These are phyloP conservation scores for Exophiala mesophila DNA, from an alignment of 2,329 filamentous ascomycete genomes.

Conservation along the genomic window DNA sequence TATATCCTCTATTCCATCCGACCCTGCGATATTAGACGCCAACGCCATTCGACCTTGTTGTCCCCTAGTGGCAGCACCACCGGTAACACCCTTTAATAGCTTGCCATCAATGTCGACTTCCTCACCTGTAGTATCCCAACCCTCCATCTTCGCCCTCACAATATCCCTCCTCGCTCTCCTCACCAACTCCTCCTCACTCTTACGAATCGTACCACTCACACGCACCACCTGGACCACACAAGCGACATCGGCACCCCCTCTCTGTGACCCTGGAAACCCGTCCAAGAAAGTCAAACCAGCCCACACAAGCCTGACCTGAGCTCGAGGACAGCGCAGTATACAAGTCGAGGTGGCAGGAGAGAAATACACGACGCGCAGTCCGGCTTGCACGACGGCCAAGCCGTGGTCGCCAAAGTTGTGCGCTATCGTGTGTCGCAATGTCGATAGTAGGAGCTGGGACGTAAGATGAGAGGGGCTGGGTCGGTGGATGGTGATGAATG, in stretches of 20 bases:
- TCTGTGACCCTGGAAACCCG: conserved; percentile 48
- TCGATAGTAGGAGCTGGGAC: conserved; percentile 44
- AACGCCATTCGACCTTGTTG: no score
- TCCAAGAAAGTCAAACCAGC: conserved; percentile 78
- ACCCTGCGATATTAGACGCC: neutral
- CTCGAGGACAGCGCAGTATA: conserved; percentile 77
- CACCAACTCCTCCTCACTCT: conserved; percentile 85
- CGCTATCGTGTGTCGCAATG: conserved; percentile 64
- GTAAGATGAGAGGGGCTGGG: conserved; percentile 71
- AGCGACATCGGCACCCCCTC: conserved; percentile 31
- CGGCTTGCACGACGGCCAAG: conserved; percentile 38
- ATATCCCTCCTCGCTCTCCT: conserved; percentile 68
- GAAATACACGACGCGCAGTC: conserved; percentile 74
- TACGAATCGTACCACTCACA: conserved; percentile 88
- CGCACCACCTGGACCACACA: conserved; percentile 81
- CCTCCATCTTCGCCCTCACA: conserved; percentile 35
- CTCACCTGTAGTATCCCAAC: conserved; percentile 1
- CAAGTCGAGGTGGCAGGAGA: conserved; percentile 90
- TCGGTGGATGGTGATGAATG: conserved; percentile 67
- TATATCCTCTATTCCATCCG: neutral
- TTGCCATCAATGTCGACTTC: no score
- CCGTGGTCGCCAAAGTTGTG: conserved; percentile 86
- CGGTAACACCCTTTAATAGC: no score
- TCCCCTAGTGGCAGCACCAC: no score
- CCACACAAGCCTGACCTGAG: conserved; percentile 85